Evolutionary conservation across 345 rosid species (phyloP), one percentile per base, ranked within the genome.

Genomic region (Gossypium anomalum): DNA sequence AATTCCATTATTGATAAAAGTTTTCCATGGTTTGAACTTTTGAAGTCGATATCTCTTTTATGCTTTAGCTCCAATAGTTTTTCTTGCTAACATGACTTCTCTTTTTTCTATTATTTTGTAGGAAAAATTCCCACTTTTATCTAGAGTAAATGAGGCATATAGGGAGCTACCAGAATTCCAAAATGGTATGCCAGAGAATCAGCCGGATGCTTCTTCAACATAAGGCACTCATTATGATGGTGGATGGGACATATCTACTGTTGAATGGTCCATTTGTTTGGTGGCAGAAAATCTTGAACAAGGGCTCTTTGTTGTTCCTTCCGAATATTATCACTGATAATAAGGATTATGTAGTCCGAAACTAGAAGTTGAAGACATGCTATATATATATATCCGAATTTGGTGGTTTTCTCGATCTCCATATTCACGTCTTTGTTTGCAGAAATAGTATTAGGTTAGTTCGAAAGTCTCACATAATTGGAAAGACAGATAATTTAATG

Each of bases 141-240:
- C 76, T 38, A 87, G 85, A 83, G 75, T 87, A 86, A 78, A 90
- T 16, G 84, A 85, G 55, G 89, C 90, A 67, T 93, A 88, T 73
- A 67, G 72, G 13, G 83, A 82, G 74, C 79, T 82, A 17, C 87
- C 91, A 1, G 85, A 80, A 64, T 90, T 78, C 77, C 73, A 79
- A 69, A 63, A 82, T 53, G 77, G 81, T 48, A 48, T 75, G 23
- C 82, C 84, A 22, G 82, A 77, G 62, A 80, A 82, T 44, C 84
- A 80, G 68, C 84, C 86, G 27, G 84, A 82, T 82, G 72, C 80
- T 76, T 85, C 80, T 67, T 8, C 73, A 2, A 45, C 79, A 34
- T 62, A 74, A 51, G 41, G 63, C 49, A 67, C 16, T 15, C 52
- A 45, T 51, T 71, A 74, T 74, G 67, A 20, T 61, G 17, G 56